Conservation (phyloP, 2,329 filamentous ascomycete genomes). For the Apiospora hydei region DNA sequence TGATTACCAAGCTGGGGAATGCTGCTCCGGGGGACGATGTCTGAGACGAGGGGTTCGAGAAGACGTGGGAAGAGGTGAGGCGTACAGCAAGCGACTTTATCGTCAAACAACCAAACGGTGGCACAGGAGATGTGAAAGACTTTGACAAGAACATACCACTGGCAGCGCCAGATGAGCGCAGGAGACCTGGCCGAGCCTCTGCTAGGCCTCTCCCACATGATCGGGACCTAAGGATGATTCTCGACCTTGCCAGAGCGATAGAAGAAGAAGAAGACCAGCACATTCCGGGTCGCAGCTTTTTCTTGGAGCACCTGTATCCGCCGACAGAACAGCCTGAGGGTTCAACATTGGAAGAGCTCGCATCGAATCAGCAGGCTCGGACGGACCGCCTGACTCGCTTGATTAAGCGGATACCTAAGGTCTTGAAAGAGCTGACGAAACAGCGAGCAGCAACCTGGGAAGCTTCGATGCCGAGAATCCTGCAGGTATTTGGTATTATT, state of each 20-base stretch:
- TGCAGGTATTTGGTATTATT: not conserved
- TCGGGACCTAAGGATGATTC: no score
- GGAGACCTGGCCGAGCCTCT: no score
- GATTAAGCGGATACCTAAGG: not conserved
- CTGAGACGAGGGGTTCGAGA: no score
- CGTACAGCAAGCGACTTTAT: no score
- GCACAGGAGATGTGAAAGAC: no score
- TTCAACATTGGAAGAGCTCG: not conserved
- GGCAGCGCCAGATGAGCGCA: no score
- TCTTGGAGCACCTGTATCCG: not conserved
- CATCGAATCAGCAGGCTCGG: not conserved
- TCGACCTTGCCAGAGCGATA: not conserved
- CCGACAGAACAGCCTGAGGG: not conserved
- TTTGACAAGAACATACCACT: no score
- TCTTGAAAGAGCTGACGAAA: not conserved
- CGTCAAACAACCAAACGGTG: no score
- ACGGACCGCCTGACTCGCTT: not conserved
- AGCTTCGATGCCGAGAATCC: not conserved
- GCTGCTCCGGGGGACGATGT: no score
- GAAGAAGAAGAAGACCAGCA: not conserved
- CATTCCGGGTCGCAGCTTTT: not conserved
- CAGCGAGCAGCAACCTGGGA: not conserved
- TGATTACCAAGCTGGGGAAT: no score
- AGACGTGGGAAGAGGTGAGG: no score
- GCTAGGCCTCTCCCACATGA: no score